Conservation (phyloP, 805 yeast genomes). For the Spathaspora passalidarum region DNA sequence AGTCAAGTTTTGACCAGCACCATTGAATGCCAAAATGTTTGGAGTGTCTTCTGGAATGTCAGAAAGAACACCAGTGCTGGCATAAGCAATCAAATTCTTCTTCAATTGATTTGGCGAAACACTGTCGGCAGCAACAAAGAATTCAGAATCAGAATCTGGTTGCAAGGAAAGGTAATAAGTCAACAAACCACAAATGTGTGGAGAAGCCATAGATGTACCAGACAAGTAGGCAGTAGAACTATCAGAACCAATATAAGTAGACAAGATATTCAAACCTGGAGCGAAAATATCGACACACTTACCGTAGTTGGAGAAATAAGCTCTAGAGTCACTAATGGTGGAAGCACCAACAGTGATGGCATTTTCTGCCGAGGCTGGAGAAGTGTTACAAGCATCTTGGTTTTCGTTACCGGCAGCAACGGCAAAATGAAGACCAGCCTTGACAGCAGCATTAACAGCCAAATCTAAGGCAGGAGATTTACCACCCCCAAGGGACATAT, state of each 20-base stretch:
- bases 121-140: constrained; percentile 48
- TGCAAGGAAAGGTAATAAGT: constrained; percentile 85
- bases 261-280: constrained; percentile 87
- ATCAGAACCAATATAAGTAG: constrained; percentile 77
- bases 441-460: constrained; percentile 87
- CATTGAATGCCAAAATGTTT: constrained; percentile 73
- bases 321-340: constrained; percentile 83
- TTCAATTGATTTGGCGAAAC: constrained; percentile 74
- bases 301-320: constrained; percentile 94
- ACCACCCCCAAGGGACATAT: constrained; percentile 95
- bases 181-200: constrained; percentile 90
- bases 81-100: constrained; percentile 68
- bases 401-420: constrained; percentile 97
- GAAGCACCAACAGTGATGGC: constrained; percentile 96
- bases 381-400: constrained; percentile 86
- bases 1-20: constrained; percentile 71
- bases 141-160: constrained; percentile 69
- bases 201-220: constrained; percentile 99
- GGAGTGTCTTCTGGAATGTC: constrained; percentile 76
- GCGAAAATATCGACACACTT: constrained; percentile 95
- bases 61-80: constrained; percentile 55
- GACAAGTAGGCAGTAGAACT: constrained; percentile 56
- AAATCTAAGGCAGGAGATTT: constrained; percentile 80
- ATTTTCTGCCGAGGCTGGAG: constrained; percentile 84
- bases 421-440: constrained; percentile 86